Evolutionary conservation across 345 rosid species (phyloP), one percentile per base, ranked within the genome.

Genomic region (Corchorus olitorius): DNA sequence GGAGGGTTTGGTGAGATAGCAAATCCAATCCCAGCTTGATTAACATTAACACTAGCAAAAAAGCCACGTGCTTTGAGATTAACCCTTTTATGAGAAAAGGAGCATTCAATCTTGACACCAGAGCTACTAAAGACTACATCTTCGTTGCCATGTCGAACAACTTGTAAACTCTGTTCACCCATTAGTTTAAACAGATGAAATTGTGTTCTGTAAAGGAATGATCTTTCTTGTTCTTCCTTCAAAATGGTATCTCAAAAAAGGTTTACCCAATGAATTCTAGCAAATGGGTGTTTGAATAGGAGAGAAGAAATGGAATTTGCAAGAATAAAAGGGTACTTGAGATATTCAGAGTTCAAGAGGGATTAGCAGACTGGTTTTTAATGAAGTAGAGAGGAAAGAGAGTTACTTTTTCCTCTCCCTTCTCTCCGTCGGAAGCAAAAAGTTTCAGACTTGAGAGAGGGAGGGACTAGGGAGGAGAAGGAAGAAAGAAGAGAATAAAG

Each of bases 21-120:
- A 70, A 70, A 52, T 34, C 73, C 60, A 12, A 70, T 52, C 27
- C 46, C 73, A 52, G 60, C 73, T 50, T 70, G 73, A 17, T 70
- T 70, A 70, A 70, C 46, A 17, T 70, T 70, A 70, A 70, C 46
- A 52, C 73, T 70, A 1, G 73, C 73, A 33, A 70, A 70, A 52
- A 52, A 50, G 20, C 73, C 60, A 34, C 35, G 11, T 1, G 75
- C 49, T 41, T 56, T 72, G n/a, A 72, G n/a, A 55, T 37, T 1
- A 39, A 54, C 49, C 19, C 64, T 54, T n/a, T 71, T 71, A 35
- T 1, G 75, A 55, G 75, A 37, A 16, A 52, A 53, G 37, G 20
- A 27, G 54, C 62, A 70, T 19, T 54, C 61, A 53, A 72, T 72
- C 37, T 55, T 72, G 35, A 72, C 4, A 72, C 75, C 37, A 0